Evolutionary conservation across 1,284 basidiomycete genomes (phyloP), one percentile per base, ranked within the genome.

Genomic region (Apiotrichum akiyoshidainum): DNA sequence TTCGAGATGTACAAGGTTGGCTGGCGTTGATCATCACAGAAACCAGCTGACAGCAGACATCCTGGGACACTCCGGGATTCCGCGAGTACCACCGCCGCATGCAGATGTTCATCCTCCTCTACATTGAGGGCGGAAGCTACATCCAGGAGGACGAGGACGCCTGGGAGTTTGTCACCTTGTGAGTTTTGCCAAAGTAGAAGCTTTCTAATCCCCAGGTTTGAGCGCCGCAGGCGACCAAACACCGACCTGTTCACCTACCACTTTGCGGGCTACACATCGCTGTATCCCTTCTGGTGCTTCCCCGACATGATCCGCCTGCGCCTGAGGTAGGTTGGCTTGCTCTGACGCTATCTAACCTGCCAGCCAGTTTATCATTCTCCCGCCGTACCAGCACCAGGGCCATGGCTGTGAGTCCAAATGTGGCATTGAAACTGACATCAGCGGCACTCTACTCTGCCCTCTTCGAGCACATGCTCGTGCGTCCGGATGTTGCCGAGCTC

Each of bases 81-180:
- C 83, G 83, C 68, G 92, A 95, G 75, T 94, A 91, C 68, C 95
- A 97, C 71, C 83, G 88, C n/a, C 82, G 86, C 55, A 96, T 96
- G 88, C 95, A 98, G 78, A 75, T 97, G 55, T 97, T 97, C 73
- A 90, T 96, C 58, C 78, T 96, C 45, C 81, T 99, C 10, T 98
- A 92, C 78, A 95, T 99, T 71, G 95, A 99, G 74, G 96, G 86
- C 9, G 93, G 92, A 8, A 92, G 89, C 33, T 98, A 93, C 77
- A 90, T 99, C 62, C 85, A 78, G 71, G 91, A 93, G 68, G 88
- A 87, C 26, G 89, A 93, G 73, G 88, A 92, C 44, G 81, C 82
- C 8, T 96, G 91, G 90, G 90, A 96, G 71, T 93, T 94, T 74
- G 82, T 85, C 47, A 80, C 89, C 1, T 73, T 92, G 87, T 90